Base-by-base conservation (phyloP, 1,284 basidiomycete species). In the Cutaneotrichosporon curvatum region DNA sequence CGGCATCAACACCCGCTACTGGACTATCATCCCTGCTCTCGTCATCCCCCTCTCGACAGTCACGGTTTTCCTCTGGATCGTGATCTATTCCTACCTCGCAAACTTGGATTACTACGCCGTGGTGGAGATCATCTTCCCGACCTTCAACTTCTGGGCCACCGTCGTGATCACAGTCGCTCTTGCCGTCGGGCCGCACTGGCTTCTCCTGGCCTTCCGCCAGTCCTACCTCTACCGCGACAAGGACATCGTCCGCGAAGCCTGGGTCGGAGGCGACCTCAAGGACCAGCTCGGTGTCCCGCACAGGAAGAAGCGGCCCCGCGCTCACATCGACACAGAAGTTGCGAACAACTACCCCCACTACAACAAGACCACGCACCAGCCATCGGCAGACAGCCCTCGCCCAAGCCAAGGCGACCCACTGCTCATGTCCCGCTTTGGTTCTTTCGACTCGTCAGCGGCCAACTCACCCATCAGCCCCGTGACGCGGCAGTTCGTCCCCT, bases 191-290 rank as follows among this genome's bases (percentile, higher is more conserved):
- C 72, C 70, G 2, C 56, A 61, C 20, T 70, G 59, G 62, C 34
- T 65, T 2, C 55, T 58, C 16, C 44, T 38, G 23, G 47, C 60
- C 15, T 43, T 58, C 39, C 32, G 43, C 30, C 50, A 63, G 40
- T 62, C 62, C 34, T 66, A 64, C 52, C 42, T 59, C n/a, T 62
- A 63, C 18, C 45, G 52, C 23, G 74, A 76, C 59, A 68, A 68
- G 65, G 86, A 92, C 60, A 83, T 94, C 51, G 76, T 95, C 10
- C 81, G 90, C 18, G 90, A 95, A 70, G 83, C 70, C 75, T 92
- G 88, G 88, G 84, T 91, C 6, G 69, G 72, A 40, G 88, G 88
- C 4, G 81, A 88, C 60, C 76, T 92, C 46, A 91, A 92, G 65
- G 84, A 86, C 51, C 79, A 78, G 40, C 76, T 92, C 1, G 88